phyloP scores from a whole-genome alignment of 192 early-diverging fungal species.

The Linderina pennispora region DNA sequence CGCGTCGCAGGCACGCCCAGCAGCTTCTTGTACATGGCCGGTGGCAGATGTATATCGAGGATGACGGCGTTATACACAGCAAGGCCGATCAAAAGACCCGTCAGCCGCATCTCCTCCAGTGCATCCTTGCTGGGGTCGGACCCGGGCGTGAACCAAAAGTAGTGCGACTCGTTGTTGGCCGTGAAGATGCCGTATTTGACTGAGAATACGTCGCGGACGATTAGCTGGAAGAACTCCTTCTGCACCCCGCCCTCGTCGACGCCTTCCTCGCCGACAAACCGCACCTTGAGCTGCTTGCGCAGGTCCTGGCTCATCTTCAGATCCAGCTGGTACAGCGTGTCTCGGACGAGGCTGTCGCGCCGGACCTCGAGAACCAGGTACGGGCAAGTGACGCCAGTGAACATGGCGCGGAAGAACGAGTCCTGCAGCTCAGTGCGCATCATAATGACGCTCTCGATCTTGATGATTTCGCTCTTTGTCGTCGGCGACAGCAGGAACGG shows the following conservation, averaged over 20 bases:
- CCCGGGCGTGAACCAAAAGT: constrained; percentile 77
- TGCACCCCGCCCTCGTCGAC: constrained; percentile 92
- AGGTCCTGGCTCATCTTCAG: constrained; percentile 77
- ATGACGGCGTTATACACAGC: constrained; percentile 93
- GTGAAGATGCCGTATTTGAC: constrained; percentile 77
- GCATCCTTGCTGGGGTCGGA: constrained; percentile 44
- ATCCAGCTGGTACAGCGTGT: constrained; percentile 67
- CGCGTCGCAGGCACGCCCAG: constrained; percentile 58
- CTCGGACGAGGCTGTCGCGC: constrained; percentile 63
- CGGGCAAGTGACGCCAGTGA: constrained; percentile 67
- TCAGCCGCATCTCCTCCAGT: constrained; percentile 76
- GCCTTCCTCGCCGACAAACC: constrained; percentile 90
- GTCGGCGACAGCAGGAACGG: constrained; percentile 66
- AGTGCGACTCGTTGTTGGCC: constrained; percentile 73
- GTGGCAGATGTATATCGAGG: constrained; percentile 85
- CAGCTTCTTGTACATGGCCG: constrained; percentile 83
- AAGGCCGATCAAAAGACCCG: constrained; percentile 82
- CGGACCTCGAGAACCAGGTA: constrained; percentile 68
- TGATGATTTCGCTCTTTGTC: constrained; percentile 69
- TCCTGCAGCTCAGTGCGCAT: constrained; percentile 66
- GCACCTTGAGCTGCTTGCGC: constrained; percentile 83
- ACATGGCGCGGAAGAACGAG: constrained; percentile 73
- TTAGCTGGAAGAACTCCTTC: constrained; percentile 90
- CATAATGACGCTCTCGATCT: constrained; percentile 62
- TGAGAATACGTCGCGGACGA: constrained; percentile 84